These are phyloP conservation scores for Hyphodiscus hymeniophilus DNA, from an alignment of 495 filamentous ascomycete species.

Conservation along the genomic window DNA sequence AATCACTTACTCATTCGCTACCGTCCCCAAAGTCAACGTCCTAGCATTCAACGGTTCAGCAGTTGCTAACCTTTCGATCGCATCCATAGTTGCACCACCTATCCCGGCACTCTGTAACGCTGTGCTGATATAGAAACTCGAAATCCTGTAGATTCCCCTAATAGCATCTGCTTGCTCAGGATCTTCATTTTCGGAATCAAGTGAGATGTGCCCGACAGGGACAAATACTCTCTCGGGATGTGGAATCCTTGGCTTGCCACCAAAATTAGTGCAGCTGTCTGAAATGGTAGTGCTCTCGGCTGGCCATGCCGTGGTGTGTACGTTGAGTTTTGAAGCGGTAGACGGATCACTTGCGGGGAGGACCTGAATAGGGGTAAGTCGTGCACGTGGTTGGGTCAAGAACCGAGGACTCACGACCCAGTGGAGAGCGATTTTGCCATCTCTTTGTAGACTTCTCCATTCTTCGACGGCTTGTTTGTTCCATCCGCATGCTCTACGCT, in stretches of 20 bases:
- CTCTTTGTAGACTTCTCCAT: conserved; percentile 11
- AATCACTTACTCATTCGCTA: conserved; percentile 22
- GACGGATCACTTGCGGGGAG: conserved; percentile 1
- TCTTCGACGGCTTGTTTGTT: conserved; percentile 22
- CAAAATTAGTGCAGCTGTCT: conserved; percentile 26
- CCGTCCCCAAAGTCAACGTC: conserved; percentile 27
- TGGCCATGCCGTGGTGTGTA: conserved; percentile 7
- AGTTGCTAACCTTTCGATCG: conserved; percentile 26
- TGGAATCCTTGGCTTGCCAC: conserved; percentile 23
- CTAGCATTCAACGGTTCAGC: conserved; percentile 27
- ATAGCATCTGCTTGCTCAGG: conserved; percentile 16
- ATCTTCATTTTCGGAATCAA: conserved; percentile 25
- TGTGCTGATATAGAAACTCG: conserved; percentile 31
- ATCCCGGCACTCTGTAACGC: conserved; percentile 28
- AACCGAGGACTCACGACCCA: conserved; percentile 18
- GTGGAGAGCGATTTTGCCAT: conserved; percentile 12
- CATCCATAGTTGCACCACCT: conserved; percentile 32
- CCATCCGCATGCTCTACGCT: conserved; percentile 36
- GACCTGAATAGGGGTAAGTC: conserved; percentile 11
- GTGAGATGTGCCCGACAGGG: conserved; percentile 34
- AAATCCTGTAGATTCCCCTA: conserved; percentile 26
- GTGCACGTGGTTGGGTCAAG: neutral
- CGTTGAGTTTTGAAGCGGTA: conserved; percentile 2
- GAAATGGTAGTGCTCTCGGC: conserved; percentile 23
- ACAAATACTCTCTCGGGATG: conserved; percentile 23